Conservation (phyloP, 2,329 filamentous ascomycete species). For the Sarocladium kiliense region DNA sequence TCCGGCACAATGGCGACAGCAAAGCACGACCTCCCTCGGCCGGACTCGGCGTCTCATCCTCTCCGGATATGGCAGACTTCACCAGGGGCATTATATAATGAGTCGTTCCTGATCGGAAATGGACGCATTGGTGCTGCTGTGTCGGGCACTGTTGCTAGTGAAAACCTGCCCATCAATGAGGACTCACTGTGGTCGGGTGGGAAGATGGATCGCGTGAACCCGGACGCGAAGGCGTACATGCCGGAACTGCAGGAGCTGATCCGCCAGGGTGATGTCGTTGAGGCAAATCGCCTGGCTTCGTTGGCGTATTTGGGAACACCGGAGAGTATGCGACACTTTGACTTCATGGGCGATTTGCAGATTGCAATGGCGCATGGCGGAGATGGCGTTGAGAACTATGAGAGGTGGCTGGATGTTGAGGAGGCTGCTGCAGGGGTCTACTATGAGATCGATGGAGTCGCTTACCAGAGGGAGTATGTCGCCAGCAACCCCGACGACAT, state of each 20-base stretch:
- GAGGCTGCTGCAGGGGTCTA: conserved; percentile 29
- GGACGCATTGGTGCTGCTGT: conserved; percentile 38
- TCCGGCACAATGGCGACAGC: background rate
- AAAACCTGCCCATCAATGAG: conserved; percentile 38
- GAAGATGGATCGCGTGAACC: conserved; percentile 35
- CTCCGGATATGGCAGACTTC: conserved; percentile 4
- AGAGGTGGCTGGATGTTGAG: conserved; percentile 32
- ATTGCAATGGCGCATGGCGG: conserved; percentile 30
- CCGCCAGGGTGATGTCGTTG: conserved; percentile 16
- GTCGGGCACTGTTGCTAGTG: conserved; percentile 35
- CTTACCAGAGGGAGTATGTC: conserved; percentile 30
- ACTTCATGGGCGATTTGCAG: conserved; percentile 26
- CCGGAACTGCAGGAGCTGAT: conserved; percentile 17
- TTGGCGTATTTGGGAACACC: conserved; percentile 21
- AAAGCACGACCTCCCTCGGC: background rate
- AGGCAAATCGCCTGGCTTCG: conserved; percentile 18
- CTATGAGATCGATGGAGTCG: conserved; percentile 28
- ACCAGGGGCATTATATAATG: conserved; percentile 15
- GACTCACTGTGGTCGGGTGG: conserved; percentile 43
- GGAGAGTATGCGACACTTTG: conserved; percentile 22
- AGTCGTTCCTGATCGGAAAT: conserved; percentile 44
- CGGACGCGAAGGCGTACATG: conserved; percentile 18
- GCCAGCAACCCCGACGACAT: conserved; percentile 36
- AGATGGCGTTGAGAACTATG: conserved; percentile 21
- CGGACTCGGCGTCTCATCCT: background rate